A percentile compares a stretch with the other conserved stretches of the same genome.
phyloP scores from a whole-genome alignment of 2,329 filamentous ascomycete genomes.

The Colletotrichum filicis region DNA sequence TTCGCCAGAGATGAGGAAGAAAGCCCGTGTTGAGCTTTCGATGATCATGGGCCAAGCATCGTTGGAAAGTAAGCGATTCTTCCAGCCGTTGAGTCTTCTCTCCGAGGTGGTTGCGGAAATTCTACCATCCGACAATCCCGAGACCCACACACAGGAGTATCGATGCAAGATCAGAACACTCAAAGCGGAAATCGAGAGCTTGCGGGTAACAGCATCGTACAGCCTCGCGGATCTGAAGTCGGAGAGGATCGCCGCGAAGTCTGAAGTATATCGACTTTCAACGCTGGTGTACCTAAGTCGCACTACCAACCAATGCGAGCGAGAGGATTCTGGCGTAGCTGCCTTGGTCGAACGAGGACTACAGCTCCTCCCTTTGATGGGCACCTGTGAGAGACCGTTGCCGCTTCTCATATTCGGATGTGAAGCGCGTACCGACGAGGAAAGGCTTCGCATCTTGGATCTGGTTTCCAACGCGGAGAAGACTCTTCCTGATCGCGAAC shows the following conservation, averaged over 20 bases:
- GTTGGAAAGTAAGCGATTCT: background rate
- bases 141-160: background rate
- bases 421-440: slow-evolving; percentile 39
- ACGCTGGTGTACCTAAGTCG: slow-evolving; percentile 3
- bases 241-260: background rate
- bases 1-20: background rate
- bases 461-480: slow-evolving; percentile 42
- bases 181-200: background rate
- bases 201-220: background rate
- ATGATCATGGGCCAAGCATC: background rate
- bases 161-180: background rate
- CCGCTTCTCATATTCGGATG: slow-evolving; percentile 40
- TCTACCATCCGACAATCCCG: background rate
- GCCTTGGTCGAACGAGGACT: background rate
- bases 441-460: slow-evolving; percentile 35
- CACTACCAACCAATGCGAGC: background rate
- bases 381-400: slow-evolving; percentile 37
- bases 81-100: background rate
- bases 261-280: background rate
- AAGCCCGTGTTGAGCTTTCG: background rate
- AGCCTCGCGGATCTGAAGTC: background rate
- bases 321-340: background rate
- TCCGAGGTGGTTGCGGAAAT: background rate
- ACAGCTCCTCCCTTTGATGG: background rate
- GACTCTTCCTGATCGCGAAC: slow-evolving; percentile 33